These are phyloP conservation scores for Aspergillus candidus DNA, from an alignment of 2,329 filamentous ascomycete species.

Conservation along the genomic window DNA sequence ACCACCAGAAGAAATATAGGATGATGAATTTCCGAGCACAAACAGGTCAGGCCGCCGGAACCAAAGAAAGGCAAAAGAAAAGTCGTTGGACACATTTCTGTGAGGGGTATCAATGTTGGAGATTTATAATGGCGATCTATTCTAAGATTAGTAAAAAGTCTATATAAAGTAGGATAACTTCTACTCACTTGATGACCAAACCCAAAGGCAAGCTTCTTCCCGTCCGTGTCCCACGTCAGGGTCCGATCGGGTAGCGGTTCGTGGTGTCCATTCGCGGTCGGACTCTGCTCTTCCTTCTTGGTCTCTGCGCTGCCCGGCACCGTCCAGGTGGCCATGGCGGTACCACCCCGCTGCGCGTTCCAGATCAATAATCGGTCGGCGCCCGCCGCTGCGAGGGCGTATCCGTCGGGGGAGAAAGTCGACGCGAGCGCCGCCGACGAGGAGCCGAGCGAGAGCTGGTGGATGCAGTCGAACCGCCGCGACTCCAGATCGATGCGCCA, in stretches of 20 bases:
- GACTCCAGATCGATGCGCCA: constrained; percentile 39
- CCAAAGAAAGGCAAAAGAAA: no score
- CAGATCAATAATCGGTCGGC: constrained; percentile 42
- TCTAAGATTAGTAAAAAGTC: constrained; percentile 4
- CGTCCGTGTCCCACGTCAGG: constrained; percentile 49
- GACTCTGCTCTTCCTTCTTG: constrained; percentile 28
- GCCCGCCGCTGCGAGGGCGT: constrained; percentile 40
- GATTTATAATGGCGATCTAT: background rate
- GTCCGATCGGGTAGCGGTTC: constrained; percentile 32
- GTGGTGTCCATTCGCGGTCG: constrained; percentile 32
- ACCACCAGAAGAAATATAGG: no score
- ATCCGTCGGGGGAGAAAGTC: constrained; percentile 44
- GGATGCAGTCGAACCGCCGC: constrained; percentile 31
- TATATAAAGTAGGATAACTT: background rate
- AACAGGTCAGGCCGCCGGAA: no score
- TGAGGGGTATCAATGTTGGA: no score
- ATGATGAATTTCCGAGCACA: no score
- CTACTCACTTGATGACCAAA: constrained; percentile 43
- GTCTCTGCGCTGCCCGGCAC: constrained; percentile 25
- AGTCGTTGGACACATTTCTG: no score
- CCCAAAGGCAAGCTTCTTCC: constrained; percentile 48
- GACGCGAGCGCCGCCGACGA: constrained; percentile 36
- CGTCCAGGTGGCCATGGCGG: constrained; percentile 38
- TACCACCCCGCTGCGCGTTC: constrained; percentile 42
- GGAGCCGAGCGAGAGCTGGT: constrained; percentile 32